Percentiles rank a stretch among this genome's conserved stretches.
phyloP scores from a whole-genome alignment of 768 basidiomycete genomes.

The Erythrobasidium yunnanense region DNA sequence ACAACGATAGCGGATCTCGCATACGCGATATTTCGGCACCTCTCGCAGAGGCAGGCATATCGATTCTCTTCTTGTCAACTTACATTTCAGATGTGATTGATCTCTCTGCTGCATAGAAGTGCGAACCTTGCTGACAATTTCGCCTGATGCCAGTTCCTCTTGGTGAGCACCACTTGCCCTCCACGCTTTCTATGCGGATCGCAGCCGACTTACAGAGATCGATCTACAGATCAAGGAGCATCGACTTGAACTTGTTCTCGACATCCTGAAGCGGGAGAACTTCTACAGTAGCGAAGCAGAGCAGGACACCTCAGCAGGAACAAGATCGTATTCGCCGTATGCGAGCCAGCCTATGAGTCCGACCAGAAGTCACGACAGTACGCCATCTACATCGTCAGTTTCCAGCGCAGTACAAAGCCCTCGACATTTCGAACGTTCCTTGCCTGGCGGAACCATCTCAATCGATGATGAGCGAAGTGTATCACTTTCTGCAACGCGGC shows the following conservation, averaged over 20 bases:
- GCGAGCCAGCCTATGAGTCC: too few relatives aligned
- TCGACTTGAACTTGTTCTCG: conserved; percentile 23
- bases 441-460: too few relatives aligned
- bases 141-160: background rate
- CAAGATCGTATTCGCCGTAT: background rate
- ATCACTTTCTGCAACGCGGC: too few relatives aligned
- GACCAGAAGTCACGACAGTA: too few relatives aligned
- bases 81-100: conserved; percentile 55
- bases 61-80: conserved; percentile 69
- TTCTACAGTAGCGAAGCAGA: conserved; percentile 11
- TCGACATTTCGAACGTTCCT: too few relatives aligned
- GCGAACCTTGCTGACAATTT: too few relatives aligned
- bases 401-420: too few relatives aligned
- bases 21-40: conserved; percentile 66
- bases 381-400: too few relatives aligned
- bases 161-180: too few relatives aligned
- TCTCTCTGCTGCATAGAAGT: background rate
- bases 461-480: too few relatives aligned
- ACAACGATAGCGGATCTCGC: conserved; percentile 50
- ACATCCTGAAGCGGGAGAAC: conserved; percentile 17
- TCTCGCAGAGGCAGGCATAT: conserved; percentile 63
- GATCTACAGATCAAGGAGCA: conserved; percentile 21
- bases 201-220: too few relatives aligned
- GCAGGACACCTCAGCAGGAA: background rate
- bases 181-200: too few relatives aligned